Evolutionary conservation across 345 rosid genomes (phyloP), one percentile per base, ranked within the genome.

Genomic region (Cardamine chenopodiifolia): DNA sequence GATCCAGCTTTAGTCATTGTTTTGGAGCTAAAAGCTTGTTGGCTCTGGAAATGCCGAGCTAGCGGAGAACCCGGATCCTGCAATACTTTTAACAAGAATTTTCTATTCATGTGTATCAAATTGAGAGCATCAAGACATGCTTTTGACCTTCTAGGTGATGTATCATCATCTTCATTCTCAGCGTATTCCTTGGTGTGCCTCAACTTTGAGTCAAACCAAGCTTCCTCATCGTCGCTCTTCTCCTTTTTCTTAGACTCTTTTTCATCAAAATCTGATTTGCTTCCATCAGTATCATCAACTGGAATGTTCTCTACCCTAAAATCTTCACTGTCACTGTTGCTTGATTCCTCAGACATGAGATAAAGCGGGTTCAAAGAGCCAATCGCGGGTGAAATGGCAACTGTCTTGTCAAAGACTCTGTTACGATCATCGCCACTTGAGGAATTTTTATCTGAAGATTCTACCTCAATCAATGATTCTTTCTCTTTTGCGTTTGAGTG

Each of bases 11-110:
- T 86, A 7, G 65, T 69, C 52, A 78, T 75, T 70, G 60, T 80
- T 42, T 73, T 74, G 20, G 78, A 59, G 22, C 77, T 72, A 10
- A 73, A 45, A 56, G 78, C 57, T 19, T 74, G 85, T 55, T 82
- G 83, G 72, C 76, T 80, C 14, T 80, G 83, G 61, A 83, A 81
- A 62, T 82, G 82, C 9, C 84, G 73, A 50, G 86, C 86, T 62
- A 86, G 66, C 6, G 85, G 89, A 55, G 87, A 85, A 26, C 84
- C 82, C 3, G 88, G 88, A 55, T 84, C 91, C 17, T 82, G 84
- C 35, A 90, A 31, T 22, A 87, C 61, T 69, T 71, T 81, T 29
- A 78, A 19, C 18, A 92, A 70, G 20, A 85, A 77, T 49, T 89
- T 88, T 75, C 85, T 83, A 60, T 89, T 85, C 77, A 70, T 71